A percentile compares a stretch with the other conserved stretches of the same genome.
Evolutionary conservation across 768 basidiomycete genomes (phyloP).

Genomic region (Lentinula guzmanii): DNA sequence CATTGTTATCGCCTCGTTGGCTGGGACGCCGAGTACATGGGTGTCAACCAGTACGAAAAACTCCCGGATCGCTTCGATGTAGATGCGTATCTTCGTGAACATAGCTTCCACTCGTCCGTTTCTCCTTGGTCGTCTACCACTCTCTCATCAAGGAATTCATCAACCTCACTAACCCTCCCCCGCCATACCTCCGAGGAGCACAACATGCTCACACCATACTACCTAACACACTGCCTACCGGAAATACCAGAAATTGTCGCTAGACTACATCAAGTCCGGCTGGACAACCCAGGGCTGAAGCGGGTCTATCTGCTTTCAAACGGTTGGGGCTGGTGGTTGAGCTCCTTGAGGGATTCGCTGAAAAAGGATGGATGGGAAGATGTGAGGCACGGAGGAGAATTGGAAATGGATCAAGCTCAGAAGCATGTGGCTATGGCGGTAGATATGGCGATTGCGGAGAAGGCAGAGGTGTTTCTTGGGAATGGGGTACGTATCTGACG

Average conservation of each 20-base stretch:
- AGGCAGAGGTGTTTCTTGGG: conserved; percentile 23
- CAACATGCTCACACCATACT: conserved; percentile 25
- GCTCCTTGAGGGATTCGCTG: conserved; percentile 30
- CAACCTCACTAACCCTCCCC: background rate
- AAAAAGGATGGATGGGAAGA: conserved; percentile 36
- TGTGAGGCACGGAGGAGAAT: conserved; percentile 36
- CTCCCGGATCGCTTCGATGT: conserved; percentile 38
- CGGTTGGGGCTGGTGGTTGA: conserved; percentile 37
- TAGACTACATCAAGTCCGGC: conserved; percentile 14
- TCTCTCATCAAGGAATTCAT: background rate
- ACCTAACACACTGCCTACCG: conserved; percentile 41
- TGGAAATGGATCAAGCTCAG: conserved; percentile 15
- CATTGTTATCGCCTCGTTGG: conserved; percentile 32
- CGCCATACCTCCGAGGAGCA: background rate
- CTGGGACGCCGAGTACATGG: conserved; percentile 30
- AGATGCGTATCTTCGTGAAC: conserved; percentile 16
- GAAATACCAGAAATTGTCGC: conserved; percentile 23
- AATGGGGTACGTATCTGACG: conserved; percentile 22
- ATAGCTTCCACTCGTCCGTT: background rate
- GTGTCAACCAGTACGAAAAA: conserved; percentile 38
- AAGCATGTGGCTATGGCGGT: conserved; percentile 18
- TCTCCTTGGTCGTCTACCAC: background rate
- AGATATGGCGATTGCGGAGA: conserved; percentile 22
- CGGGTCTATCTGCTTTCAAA: conserved; percentile 47
- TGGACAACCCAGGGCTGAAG: conserved; percentile 26